phyloP scores from a whole-genome alignment of 768 basidiomycete species.

The Collybiopsis confluens region DNA sequence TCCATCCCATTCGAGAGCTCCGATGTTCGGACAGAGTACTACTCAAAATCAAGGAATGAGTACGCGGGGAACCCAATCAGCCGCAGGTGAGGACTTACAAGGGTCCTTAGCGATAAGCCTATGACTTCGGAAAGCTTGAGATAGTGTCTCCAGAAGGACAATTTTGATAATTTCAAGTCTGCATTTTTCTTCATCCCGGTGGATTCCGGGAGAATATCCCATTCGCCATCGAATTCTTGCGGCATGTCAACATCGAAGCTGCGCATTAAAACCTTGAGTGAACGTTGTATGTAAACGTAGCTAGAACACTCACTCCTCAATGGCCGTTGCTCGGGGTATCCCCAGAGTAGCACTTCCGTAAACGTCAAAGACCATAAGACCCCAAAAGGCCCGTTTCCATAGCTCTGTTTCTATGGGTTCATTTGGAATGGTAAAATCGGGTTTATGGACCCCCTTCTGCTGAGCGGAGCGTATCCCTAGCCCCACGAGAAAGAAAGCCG shows the following conservation, averaged over 20 bases:
- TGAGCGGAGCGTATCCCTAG: constrained; percentile 68
- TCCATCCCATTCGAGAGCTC: neutral
- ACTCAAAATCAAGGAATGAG: neutral
- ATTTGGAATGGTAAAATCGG: constrained; percentile 27
- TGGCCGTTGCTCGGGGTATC: neutral
- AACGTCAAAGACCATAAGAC: constrained; percentile 8
- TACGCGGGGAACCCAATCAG: too few species aligned
- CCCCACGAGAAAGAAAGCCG: constrained; percentile 60
- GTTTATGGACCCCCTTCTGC: constrained; percentile 68
- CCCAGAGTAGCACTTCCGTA: constrained; percentile 3
- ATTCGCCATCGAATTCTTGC: neutral
- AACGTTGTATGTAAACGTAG: neutral
- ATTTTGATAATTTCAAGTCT: neutral
- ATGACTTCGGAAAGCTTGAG: constrained; percentile 44
- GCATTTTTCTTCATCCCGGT: too few species aligned
- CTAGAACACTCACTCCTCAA: neutral
- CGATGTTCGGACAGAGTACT: neutral
- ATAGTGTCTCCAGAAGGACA: constrained; percentile 30
- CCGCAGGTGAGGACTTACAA: constrained; percentile 29
- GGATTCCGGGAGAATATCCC: too few species aligned
- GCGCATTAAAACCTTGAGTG: neutral
- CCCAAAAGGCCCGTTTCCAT: constrained; percentile 73
- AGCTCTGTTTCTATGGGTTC: constrained; percentile 53
- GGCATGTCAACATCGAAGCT: constrained; percentile 1
- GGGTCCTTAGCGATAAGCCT: constrained; percentile 43